Evolutionary conservation across 306 rosid species (phyloP).

Genomic region (Spatholobus suberectus): DNA sequence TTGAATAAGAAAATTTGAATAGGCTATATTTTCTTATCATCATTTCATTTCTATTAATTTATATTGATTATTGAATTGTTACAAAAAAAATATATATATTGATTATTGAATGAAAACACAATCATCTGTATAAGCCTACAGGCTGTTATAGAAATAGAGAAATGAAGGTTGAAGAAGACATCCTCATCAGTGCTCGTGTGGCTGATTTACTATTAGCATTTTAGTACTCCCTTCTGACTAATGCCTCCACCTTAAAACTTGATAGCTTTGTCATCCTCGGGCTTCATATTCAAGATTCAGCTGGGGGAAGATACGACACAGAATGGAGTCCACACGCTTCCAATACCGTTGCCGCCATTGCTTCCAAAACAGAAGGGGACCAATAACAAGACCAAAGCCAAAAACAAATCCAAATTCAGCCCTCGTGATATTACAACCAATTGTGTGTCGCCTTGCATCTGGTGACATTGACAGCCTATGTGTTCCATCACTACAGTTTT

Average conservation of each 20-base stretch:
- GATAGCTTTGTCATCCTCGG: not conserved
- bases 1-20: too few relatives aligned
- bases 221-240: not conserved
- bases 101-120: too few relatives aligned
- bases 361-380: not conserved
- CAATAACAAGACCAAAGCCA: not conserved
- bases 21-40: too few relatives aligned
- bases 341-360: conserved; percentile 13
- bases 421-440: not conserved
- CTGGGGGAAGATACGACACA: not conserved
- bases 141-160: not conserved
- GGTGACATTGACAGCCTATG: too few relatives aligned
- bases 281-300: not conserved
- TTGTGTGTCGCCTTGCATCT: not conserved
- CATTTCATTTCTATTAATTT: too few relatives aligned
- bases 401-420: not conserved
- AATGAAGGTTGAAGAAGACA: not conserved
- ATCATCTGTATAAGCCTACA: too few relatives aligned
- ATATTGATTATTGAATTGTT: too few relatives aligned
- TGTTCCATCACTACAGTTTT: not conserved
- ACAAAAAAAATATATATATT: too few relatives aligned
- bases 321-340: not conserved
- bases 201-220: not conserved
- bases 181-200: not conserved
- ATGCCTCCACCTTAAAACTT: conserved; percentile 19